Evolutionary conservation across 1,139 yeast genomes (phyloP).

Genomic region (Eremothecium coryli): DNA sequence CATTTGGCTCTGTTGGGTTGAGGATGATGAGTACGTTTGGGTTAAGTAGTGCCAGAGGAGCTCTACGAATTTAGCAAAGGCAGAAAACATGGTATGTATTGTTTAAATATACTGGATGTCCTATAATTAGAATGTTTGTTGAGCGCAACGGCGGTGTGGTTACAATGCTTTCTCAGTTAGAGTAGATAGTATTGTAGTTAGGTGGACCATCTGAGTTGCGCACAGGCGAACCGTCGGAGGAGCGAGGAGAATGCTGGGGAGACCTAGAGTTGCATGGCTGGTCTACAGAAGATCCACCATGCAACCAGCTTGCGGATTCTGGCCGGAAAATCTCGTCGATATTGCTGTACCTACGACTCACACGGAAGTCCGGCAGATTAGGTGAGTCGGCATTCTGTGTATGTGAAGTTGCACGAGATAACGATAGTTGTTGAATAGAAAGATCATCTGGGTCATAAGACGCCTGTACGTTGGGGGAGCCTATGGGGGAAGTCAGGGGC

Average conservation of each 20-base stretch:
- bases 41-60: constrained; percentile 53
- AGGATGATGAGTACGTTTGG: constrained; percentile 75
- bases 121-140: too few species aligned
- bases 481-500: constrained; percentile 22
- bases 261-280: too few species aligned
- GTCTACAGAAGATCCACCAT: too few species aligned
- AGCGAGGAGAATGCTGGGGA: too few species aligned
- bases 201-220: too few species aligned
- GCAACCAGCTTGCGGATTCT: too few species aligned
- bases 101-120: neutral
- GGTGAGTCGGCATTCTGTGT: constrained; percentile 4
- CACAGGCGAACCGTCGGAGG: too few species aligned
- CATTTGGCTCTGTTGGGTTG: constrained; percentile 85
- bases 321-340: constrained; percentile 10
- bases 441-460: constrained; percentile 22
- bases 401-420: constrained; percentile 21
- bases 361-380: constrained; percentile 1
- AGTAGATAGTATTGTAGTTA: too few species aligned
- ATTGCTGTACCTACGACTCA: constrained; percentile 9
- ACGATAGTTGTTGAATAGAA: constrained; percentile 25
- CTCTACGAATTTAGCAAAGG: constrained; percentile 14
- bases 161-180: too few species aligned
- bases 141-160: too few species aligned
- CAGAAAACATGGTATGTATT: neutral
- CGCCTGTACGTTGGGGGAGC: constrained; percentile 12